phyloP scores from a whole-genome alignment of 2,329 filamentous ascomycete genomes.

The Sphaceloma murrayae region DNA sequence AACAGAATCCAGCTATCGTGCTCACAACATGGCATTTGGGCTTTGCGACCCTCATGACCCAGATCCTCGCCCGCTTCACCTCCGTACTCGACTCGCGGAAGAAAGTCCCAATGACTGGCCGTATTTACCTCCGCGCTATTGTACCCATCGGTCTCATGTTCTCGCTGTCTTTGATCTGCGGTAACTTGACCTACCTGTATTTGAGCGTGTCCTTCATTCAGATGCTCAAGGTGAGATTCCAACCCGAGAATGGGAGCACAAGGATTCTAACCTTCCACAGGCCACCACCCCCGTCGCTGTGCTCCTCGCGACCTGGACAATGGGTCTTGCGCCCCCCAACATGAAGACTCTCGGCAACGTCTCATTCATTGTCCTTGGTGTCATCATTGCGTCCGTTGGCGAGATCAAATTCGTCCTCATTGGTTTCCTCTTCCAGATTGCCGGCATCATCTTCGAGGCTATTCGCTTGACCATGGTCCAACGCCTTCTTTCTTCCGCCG shows the following conservation, averaged over 20 bases:
- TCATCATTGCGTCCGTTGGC: conserved; percentile 21
- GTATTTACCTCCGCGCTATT: conserved; percentile 23
- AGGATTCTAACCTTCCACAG: conserved; percentile 6
- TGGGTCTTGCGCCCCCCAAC: conserved; percentile 20
- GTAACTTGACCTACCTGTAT: conserved; percentile 24
- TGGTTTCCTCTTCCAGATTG: conserved; percentile 21
- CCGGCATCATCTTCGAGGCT: conserved; percentile 21
- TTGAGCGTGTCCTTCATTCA: conserved; percentile 24
- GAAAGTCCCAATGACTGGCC: conserved; percentile 23
- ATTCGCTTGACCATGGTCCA: conserved; percentile 21
- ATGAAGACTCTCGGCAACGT: conserved; percentile 21
- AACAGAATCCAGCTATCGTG: conserved; percentile 23
- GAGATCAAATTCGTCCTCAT: conserved; percentile 22
- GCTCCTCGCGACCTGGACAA: conserved; percentile 20
- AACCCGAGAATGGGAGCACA: background rate
- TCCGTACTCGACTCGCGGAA: conserved; percentile 22
- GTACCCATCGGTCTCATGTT: conserved; percentile 24
- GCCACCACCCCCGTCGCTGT: conserved; percentile 22
- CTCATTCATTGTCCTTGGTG: conserved; percentile 22
- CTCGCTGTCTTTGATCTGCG: conserved; percentile 22
- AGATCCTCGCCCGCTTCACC: conserved; percentile 22
- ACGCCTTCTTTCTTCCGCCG: conserved; percentile 19
- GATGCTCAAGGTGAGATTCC: conserved; percentile 22
- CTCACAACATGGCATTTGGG: conserved; percentile 24
- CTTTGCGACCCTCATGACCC: conserved; percentile 23